phyloP scores from a whole-genome alignment of 2,329 filamentous ascomycete genomes.

The Rhinocladiella mackenziei region DNA sequence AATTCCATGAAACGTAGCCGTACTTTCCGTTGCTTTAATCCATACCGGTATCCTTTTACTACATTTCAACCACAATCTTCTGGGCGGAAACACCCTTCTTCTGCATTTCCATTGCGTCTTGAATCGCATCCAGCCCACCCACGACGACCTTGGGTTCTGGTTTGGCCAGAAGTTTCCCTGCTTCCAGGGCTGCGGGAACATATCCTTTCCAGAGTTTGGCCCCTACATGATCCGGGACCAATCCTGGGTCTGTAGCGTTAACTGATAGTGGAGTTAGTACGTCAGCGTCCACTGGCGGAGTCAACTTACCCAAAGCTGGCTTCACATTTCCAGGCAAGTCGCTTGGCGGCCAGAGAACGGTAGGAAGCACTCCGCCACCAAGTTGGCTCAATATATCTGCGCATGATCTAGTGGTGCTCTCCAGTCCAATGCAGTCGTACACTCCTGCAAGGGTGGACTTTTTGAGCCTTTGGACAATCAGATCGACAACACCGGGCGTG shows the following conservation, averaged over 20 bases:
- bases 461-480: constrained; percentile 13
- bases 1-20: too few species aligned
- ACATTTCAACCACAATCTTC: constrained; percentile 40
- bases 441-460: constrained; percentile 3
- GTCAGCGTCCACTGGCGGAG: background rate
- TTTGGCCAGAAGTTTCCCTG: constrained; percentile 30
- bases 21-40: too few species aligned
- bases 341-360: constrained; percentile 8
- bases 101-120: constrained; percentile 36
- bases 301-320: constrained; percentile 9
- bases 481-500: constrained; percentile 8
- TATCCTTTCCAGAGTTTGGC: constrained; percentile 34
- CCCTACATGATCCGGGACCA: constrained; percentile 28
- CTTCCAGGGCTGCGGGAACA: constrained; percentile 31
- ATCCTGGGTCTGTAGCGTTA: constrained; percentile 6
- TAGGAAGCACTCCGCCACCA: constrained; percentile 15
- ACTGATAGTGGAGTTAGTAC: background rate
- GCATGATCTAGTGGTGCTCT: constrained; percentile 2
- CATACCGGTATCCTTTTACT: too few species aligned
- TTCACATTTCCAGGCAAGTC: constrained; percentile 11
- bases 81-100: constrained; percentile 39
- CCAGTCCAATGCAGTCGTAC: constrained; percentile 13
- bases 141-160: constrained; percentile 39
- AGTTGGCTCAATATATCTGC: constrained; percentile 12
- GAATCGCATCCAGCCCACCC: constrained; percentile 37